Percentiles rank a stretch among this genome's conserved stretches.
phyloP scores from a whole-genome alignment of 257 asterid genomes.

The Phtheirospermum japonicum region DNA sequence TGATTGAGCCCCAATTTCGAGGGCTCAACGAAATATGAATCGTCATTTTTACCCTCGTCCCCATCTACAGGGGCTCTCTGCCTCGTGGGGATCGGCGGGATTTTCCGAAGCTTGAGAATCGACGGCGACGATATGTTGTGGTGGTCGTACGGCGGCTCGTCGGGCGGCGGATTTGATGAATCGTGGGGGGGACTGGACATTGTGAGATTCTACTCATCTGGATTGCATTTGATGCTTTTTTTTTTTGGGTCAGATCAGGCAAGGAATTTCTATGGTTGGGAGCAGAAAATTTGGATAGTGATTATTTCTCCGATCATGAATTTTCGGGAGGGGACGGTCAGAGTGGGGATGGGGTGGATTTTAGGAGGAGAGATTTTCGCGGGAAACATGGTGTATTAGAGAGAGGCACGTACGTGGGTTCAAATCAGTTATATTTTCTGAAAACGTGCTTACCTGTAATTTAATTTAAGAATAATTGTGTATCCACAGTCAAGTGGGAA shows the following conservation, averaged over 20 bases:
- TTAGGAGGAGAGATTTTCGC: conserved; percentile 59
- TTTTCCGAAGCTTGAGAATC: conserved; percentile 51
- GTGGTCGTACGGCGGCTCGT: conserved; percentile 31
- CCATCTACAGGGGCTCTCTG: conserved; percentile 23
- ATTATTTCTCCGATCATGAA: conserved; percentile 27
- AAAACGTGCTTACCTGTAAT: conserved; percentile 42
- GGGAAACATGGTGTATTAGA: conserved; percentile 54
- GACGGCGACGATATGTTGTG: conserved; percentile 33
- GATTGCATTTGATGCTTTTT: conserved; percentile 19
- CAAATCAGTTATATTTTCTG: conserved; percentile 30
- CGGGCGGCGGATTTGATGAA: conserved; percentile 37
- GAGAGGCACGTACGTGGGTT: conserved; percentile 45
- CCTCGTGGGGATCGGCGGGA: conserved; percentile 56
- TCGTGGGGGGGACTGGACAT: conserved; percentile 37
- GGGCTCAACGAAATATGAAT: conserved; percentile 46
- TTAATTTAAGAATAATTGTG: too few relatives aligned
- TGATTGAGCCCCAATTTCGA: conserved; percentile 64
- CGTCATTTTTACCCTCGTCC: conserved; percentile 30
- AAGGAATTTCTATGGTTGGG: conserved; percentile 10
- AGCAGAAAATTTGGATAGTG: conserved; percentile 25
- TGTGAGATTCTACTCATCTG: conserved; percentile 25
- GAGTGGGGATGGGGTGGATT: conserved; percentile 20
- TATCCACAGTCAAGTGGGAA: too few relatives aligned
- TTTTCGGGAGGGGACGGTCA: conserved; percentile 7
- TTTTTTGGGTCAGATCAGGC: neutral